Base-by-base conservation (phyloP, 306 rosid genomes). In the Datisca glomerata region DNA sequence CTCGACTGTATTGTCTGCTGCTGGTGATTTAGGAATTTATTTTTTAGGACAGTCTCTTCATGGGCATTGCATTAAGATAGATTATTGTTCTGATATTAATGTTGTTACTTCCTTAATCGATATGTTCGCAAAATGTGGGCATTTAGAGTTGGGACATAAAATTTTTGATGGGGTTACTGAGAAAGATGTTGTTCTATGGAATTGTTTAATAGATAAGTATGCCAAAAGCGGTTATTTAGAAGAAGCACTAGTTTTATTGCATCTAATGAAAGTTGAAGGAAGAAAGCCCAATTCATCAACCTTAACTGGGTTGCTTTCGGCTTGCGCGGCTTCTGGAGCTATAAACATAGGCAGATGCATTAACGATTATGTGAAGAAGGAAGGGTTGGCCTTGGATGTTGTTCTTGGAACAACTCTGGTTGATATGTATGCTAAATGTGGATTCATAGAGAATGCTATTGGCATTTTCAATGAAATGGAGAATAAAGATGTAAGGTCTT, bases 121-220 rank as follows among this genome's bases (percentile, higher is more conserved):
- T 56, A 37, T 66, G 68, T 71, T 74, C 67, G 79, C 73, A 14
- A 67, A 71, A 55, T 58, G 59, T 3, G 73, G 75, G 35, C 28
- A 39, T 38, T 19, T 74, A 14, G 37, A 41, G 33, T 49, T 55
- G 35, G 80, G 69, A 1, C 63, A 43, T 11, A 18, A 13, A 29
- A 51, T 69, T 24, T 78, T 75, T 10, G 56, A 78, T 56, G 69
- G 72, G 28, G 48, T 75, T 36, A 15, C 61, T 16, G 55, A 55
- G 37, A 75, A 68, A 60, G 79, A 83, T 72, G 79, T 75, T 23
- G 68, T 78, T 11, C 20, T 70, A n/a, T 83, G 85, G 80, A 83
- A 78, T 50, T 83, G 94, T 59, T 59, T 82, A 29, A 71, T 72
- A 16, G 64, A 59, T 16, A 74, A 61, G 45, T 72, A 69, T 55